phyloP scores from a whole-genome alignment of 177 flowering plant species.

The Vitis hybrid region DNA sequence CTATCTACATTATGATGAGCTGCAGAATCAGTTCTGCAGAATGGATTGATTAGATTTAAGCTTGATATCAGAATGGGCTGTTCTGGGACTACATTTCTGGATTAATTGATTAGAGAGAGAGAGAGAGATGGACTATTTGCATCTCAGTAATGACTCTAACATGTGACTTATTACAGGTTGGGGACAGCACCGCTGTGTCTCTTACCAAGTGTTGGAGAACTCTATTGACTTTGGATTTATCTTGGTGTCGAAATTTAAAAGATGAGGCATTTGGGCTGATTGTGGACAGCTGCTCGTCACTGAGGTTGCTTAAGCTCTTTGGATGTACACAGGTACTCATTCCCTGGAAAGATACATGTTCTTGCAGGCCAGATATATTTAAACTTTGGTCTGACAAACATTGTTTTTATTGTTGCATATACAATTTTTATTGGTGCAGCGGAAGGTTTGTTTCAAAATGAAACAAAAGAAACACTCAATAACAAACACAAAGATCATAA shows the following conservation, averaged over 20 bases:
- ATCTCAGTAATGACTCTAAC: constrained; percentile 1
- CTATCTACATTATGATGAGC: too few species aligned
- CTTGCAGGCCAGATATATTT: background rate
- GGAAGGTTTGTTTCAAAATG: too few species aligned
- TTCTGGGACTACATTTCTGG: too few species aligned
- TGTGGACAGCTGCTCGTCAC: constrained; percentile 46
- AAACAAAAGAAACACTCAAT: too few species aligned
- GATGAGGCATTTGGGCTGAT: constrained; percentile 52
- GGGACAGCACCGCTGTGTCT: constrained; percentile 44
- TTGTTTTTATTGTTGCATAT: background rate
- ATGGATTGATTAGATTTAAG: too few species aligned
- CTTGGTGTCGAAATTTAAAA: constrained; percentile 56
- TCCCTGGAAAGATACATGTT: background rate
- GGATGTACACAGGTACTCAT: constrained; percentile 66
- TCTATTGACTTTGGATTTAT: constrained; percentile 51
- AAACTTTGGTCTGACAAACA: background rate
- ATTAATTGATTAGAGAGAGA: too few species aligned
- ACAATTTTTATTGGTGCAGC: too few species aligned
- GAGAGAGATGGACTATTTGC: too few species aligned
- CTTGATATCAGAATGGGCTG: too few species aligned
- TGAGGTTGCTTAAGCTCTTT: constrained; percentile 54
- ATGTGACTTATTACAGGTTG: constrained; percentile 36
- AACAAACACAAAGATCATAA: too few species aligned
- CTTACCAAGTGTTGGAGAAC: constrained; percentile 39
- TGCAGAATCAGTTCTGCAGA: too few species aligned